Base-by-base conservation (phyloP, 1,284 basidiomycete genomes). In the Rhodotorula mucilaginosa region DNA sequence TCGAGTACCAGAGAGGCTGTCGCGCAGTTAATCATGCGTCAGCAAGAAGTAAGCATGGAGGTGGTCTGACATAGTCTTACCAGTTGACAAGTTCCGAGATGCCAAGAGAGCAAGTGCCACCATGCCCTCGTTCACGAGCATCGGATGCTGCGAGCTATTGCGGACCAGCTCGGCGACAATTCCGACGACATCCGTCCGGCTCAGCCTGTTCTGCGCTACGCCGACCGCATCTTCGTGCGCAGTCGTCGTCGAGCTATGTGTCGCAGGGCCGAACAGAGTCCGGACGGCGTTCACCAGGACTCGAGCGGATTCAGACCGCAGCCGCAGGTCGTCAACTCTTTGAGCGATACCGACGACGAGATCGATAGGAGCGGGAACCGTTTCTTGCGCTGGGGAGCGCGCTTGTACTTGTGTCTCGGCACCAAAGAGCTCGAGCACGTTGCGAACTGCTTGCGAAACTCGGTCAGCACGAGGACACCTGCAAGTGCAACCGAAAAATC, bases 91-190 rank as follows among this genome's bases (percentile, higher is more conserved):
- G 1, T 69, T 88, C 85, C 56, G 61, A 19, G 88, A 88, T 70
- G 87, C 87, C 72, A 97, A 81, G 64, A 97, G 81, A 51, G 89
- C 90, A 71, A 97, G 81, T 2, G 91, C 91, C 44, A 97, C 86
- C 44, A 97, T 84, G 1, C 90, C 92, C 81, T 98, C 96, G 78
- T 95, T 96, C 71, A 97, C 86, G 47, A 98, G 84, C 59, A 93
- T 84, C 0, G 91, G 89, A 79, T 93, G 92, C 79, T 89, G 89
- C 74, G 85, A 86, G 77, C 91, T 92, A 72, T 88, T 85, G 23
- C 87, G 86, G 31, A 96, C 84, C 76, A 97, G 86, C 71, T 86
- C 87, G 2, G 88, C 86, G 39, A 97, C 84, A 18, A 88, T 86
- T 8, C 84, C 84, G 0, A 87, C 85, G 71, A 86, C 87, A 2